A percentile compares a stretch with the other conserved stretches of the same genome.
These are phyloP conservation scores for Boletus coccyginus DNA, from an alignment of 768 basidiomycete genomes.

Conservation along the genomic window DNA sequence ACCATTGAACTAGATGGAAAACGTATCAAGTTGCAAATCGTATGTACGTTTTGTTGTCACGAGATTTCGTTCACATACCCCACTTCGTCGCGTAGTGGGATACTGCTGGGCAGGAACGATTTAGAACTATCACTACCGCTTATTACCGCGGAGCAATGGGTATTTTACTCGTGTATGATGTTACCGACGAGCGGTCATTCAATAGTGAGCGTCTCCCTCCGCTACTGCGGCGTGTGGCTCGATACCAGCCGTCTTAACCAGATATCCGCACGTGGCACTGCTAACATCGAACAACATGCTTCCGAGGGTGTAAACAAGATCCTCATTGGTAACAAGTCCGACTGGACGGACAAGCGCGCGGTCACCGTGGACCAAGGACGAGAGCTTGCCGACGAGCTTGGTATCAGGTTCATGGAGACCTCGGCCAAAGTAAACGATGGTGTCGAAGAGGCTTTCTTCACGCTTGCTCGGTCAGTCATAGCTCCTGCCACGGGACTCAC, in stretches of 20 bases:
- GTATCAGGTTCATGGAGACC: slow-evolving; percentile 97
- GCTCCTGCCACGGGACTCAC: background rate
- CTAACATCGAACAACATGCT: slow-evolving; percentile 97
- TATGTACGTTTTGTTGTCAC: slow-evolving; percentile 38
- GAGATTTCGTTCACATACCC: background rate
- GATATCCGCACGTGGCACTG: slow-evolving; percentile 98
- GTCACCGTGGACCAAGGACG: slow-evolving; percentile 91
- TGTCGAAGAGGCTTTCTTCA: slow-evolving; percentile 98
- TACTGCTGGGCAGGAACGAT: slow-evolving; percentile 98
- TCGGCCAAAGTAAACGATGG: slow-evolving; percentile 96
- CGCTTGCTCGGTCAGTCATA: slow-evolving; percentile 77
- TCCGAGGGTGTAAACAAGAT: slow-evolving; percentile 99
- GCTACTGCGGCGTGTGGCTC: slow-evolving; percentile 9
- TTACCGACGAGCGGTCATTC: slow-evolving; percentile 92
- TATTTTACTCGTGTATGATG: slow-evolving; percentile 97
- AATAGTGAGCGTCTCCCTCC: slow-evolving; percentile 68
- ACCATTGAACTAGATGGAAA: slow-evolving; percentile 98
- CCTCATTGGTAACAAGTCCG: slow-evolving; percentile 97
- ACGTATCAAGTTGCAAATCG: slow-evolving; percentile 98
- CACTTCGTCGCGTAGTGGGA: slow-evolving; percentile 71
- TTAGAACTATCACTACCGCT: slow-evolving; percentile 97
- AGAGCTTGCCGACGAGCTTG: slow-evolving; percentile 88
- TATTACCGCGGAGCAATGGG: slow-evolving; percentile 99
- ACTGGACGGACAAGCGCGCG: slow-evolving; percentile 94
- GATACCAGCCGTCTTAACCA: slow-evolving; percentile 30